These are phyloP conservation scores for Ramaria rubella DNA, from an alignment of 768 basidiomycete genomes.

Conservation along the genomic window DNA sequence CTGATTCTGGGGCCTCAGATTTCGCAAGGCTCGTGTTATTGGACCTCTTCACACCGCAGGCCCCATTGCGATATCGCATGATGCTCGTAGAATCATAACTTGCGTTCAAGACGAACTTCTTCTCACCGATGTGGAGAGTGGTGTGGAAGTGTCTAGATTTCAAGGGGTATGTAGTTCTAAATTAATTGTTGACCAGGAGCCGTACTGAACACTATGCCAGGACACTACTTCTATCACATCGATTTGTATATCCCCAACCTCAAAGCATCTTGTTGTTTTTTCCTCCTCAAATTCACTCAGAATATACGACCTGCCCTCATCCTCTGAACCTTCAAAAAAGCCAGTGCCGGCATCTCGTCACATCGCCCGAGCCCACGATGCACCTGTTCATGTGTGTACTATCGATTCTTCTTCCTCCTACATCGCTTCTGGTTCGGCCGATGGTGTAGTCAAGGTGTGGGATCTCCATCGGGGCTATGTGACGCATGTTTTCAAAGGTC, in stretches of 20 bases:
- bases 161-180: slow-evolving; percentile 57
- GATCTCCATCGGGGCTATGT: slow-evolving; percentile 80
- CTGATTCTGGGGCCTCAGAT: slow-evolving; percentile 36
- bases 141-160: slow-evolving; percentile 73
- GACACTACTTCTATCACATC: slow-evolving; percentile 82
- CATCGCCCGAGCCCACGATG: slow-evolving; percentile 81
- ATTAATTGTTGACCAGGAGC: slow-evolving; percentile 1
- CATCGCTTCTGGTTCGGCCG: slow-evolving; percentile 92
- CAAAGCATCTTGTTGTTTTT: slow-evolving; percentile 70
- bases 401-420: slow-evolving; percentile 82
- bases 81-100: slow-evolving; percentile 76
- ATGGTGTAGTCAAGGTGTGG: slow-evolving; percentile 97
- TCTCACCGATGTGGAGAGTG: slow-evolving; percentile 71
- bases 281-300: slow-evolving; percentile 76
- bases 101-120: slow-evolving; percentile 84
- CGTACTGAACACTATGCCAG: slow-evolving; percentile 33
- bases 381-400: slow-evolving; percentile 86
- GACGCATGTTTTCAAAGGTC: slow-evolving; percentile 93
- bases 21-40: slow-evolving; percentile 67
- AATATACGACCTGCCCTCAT: slow-evolving; percentile 70
- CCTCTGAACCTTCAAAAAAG: slow-evolving; percentile 35
- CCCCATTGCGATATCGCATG: slow-evolving; percentile 69
- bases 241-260: slow-evolving; percentile 71
- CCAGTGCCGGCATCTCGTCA: slow-evolving; percentile 65
- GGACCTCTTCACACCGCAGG: slow-evolving; percentile 85